Evolutionary conservation across 305 asterid species (phyloP).

Genomic region (Lippia alba): DNA sequence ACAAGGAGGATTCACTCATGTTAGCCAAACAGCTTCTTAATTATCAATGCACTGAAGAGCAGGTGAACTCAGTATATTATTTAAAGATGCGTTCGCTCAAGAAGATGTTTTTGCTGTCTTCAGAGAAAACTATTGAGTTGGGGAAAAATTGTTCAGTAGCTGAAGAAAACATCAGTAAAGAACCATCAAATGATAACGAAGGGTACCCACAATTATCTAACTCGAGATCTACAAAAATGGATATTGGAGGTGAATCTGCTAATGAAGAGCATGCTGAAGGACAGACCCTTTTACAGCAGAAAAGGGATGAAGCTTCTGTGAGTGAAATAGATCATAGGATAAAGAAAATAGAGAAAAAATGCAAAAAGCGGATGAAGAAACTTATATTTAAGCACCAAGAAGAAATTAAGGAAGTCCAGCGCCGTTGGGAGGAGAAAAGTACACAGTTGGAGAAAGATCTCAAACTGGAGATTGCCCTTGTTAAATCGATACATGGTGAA

Average conservation of each 20-base stretch:
- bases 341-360: constrained; percentile 43
- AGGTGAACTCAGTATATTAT: constrained; percentile 61
- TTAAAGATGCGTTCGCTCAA: constrained; percentile 61
- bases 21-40: constrained; percentile 59
- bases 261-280: constrained; percentile 33
- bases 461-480: constrained; percentile 54
- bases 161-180: constrained; percentile 39
- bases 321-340: constrained; percentile 38
- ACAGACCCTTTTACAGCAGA: constrained; percentile 26
- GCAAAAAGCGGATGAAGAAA: constrained; percentile 52
- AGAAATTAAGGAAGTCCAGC: constrained; percentile 52
- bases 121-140: constrained; percentile 28
- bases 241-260: constrained; percentile 35
- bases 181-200: constrained; percentile 32
- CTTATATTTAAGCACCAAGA: constrained; percentile 48
- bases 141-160: constrained; percentile 33
- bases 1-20: constrained; percentile 56
- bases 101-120: constrained; percentile 47
- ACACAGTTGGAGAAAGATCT: constrained; percentile 47
- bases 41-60: constrained; percentile 84
- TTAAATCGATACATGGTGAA: constrained; percentile 53
- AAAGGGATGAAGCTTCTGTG: constrained; percentile 35
- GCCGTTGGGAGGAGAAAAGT: constrained; percentile 54
- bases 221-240: constrained; percentile 34
- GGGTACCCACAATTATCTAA: constrained; percentile 32